Conservation (phyloP, 129 eudicot species). For the Ambrosia artemisiifolia region DNA sequence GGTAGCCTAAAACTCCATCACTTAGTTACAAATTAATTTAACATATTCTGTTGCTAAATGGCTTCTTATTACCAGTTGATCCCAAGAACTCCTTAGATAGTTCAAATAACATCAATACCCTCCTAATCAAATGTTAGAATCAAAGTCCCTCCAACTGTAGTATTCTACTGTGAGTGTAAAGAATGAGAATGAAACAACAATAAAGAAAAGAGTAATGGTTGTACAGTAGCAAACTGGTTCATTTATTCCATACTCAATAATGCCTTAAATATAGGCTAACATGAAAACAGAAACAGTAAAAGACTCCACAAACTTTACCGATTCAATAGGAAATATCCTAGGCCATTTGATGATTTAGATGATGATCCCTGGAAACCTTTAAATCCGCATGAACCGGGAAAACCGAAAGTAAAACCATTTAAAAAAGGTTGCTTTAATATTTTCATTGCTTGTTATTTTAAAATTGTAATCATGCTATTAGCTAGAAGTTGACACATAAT, state of each 20-base stretch:
- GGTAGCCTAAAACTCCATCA: too few relatives aligned
- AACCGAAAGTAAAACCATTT: constrained; percentile 76
- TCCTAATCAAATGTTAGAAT: constrained; percentile 40
- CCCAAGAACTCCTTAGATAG: constrained; percentile 65
- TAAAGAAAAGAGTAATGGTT: too few relatives aligned
- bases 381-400: constrained; percentile 93
- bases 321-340: too few relatives aligned
- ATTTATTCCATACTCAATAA: too few relatives aligned
- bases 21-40: too few relatives aligned
- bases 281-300: too few relatives aligned
- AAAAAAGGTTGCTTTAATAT: constrained; percentile 50
- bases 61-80: constrained; percentile 53
- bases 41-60: constrained; percentile 7
- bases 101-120: constrained; percentile 38
- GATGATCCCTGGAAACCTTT: constrained; percentile 95
- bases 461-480: background rate
- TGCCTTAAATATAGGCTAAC: too few relatives aligned
- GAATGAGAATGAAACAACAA: constrained; percentile 29
- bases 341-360: constrained; percentile 44
- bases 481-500: background rate
- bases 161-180: constrained; percentile 93
- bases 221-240: too few relatives aligned
- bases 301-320: constrained; percentile 50
- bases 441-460: constrained; percentile 5
- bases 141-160: constrained; percentile 89